phyloP scores from a whole-genome alignment of 1,284 basidiomycete genomes.

The Lentinus polychrous region DNA sequence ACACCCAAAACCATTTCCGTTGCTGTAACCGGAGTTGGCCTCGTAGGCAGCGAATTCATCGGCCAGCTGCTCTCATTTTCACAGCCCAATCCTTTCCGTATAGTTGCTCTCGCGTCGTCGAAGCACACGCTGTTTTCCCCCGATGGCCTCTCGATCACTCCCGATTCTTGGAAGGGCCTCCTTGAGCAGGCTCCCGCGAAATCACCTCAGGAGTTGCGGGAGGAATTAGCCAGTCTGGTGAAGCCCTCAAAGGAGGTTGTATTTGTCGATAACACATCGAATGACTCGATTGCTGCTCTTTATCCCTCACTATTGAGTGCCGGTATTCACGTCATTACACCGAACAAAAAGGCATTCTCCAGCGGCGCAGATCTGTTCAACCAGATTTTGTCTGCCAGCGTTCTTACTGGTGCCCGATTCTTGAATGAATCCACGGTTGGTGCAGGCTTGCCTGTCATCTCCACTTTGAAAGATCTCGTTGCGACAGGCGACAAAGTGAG shows the following conservation, averaged over 20 bases:
- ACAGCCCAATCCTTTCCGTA: conserved; percentile 50
- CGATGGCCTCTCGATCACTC: conserved; percentile 35
- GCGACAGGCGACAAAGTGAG: conserved; percentile 85
- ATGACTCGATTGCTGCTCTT: conserved; percentile 73
- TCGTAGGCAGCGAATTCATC: conserved; percentile 83
- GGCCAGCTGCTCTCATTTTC: conserved; percentile 68
- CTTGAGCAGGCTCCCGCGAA: conserved; percentile 24
- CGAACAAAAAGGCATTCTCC: conserved; percentile 97
- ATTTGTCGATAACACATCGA: conserved; percentile 92
- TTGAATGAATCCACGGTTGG: conserved; percentile 95
- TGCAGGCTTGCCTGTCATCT: conserved; percentile 90
- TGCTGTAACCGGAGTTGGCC: conserved; percentile 81
- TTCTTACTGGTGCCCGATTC: conserved; percentile 57
- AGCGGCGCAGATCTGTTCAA: conserved; percentile 70
- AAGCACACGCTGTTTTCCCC: conserved; percentile 57
- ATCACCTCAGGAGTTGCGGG: background rate
- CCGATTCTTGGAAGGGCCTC: conserved; percentile 36
- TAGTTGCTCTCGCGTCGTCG: conserved; percentile 78
- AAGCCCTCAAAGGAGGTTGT: conserved; percentile 54
- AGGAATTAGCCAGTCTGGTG: conserved; percentile 25
- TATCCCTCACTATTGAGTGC: conserved; percentile 81
- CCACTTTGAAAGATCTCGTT: conserved; percentile 87
- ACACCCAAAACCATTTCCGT: conserved; percentile 31
- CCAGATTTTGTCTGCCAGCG: conserved; percentile 53
- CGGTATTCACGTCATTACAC: conserved; percentile 88